These are phyloP conservation scores for Coniochaeta sp. DNA, from an alignment of 2,329 filamentous ascomycete genomes.

Conservation along the genomic window DNA sequence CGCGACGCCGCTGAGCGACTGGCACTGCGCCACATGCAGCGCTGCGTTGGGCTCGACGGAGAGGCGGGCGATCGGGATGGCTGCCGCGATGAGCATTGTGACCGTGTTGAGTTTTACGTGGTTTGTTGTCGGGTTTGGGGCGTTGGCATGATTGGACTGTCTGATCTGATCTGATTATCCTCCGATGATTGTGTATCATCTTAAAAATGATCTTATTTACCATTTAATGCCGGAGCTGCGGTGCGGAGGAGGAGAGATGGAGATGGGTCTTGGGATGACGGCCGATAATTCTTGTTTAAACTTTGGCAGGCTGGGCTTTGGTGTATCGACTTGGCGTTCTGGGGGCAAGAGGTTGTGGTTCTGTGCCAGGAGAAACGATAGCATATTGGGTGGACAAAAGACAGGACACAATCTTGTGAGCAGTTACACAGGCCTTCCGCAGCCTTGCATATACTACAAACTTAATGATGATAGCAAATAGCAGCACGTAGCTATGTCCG, in stretches of 20 bases:
- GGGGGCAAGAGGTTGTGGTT: neutral
- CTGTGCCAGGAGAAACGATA: neutral
- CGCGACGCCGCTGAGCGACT: conserved; percentile 45
- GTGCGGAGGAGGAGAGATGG: neutral
- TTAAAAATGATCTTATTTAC: neutral
- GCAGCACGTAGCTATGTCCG: neutral
- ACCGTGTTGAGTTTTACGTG: conserved; percentile 57
- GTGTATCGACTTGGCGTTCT: neutral
- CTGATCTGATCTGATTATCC: neutral
- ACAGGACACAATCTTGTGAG: neutral
- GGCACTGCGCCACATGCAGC: conserved; percentile 52
- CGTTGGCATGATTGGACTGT: conserved; percentile 13
- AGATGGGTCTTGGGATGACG: neutral
- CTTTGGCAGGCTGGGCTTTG: neutral
- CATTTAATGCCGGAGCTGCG: neutral
- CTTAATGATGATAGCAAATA: conserved; percentile 8
- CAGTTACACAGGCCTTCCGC: neutral
- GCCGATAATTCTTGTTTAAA: neutral
- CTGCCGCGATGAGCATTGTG: conserved; percentile 44
- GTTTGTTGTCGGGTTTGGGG: conserved; percentile 48
- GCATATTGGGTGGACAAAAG: neutral
- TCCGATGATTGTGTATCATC: neutral
- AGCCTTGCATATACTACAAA: neutral
- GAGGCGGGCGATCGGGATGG: conserved; percentile 39
- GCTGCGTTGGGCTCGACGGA: conserved; percentile 40